Evolutionary conservation across 164 flowering plant species (phyloP).

Genomic region (Umbellularia californica): DNA sequence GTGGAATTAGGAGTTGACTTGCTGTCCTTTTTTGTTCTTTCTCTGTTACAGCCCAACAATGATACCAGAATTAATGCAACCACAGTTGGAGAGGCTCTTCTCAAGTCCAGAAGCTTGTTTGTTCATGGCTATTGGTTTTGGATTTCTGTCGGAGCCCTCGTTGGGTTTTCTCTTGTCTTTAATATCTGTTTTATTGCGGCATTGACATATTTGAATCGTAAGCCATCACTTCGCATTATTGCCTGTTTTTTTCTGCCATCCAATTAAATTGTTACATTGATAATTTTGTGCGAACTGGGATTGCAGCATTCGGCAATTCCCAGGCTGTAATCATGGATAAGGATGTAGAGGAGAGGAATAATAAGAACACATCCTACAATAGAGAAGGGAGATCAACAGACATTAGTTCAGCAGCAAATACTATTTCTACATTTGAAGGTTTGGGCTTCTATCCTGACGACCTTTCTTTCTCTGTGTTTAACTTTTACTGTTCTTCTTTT

Average conservation of each 20-base stretch:
- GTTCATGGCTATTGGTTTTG: constrained; percentile 45
- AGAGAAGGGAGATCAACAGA: constrained; percentile 8
- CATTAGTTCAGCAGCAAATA: constrained; percentile 19
- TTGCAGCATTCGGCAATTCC: constrained; percentile 36
- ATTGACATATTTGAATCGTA: constrained; percentile 46
- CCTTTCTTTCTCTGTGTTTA: neutral
- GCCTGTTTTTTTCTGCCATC: neutral
- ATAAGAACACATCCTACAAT: constrained; percentile 12
- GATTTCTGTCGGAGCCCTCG: constrained; percentile 51
- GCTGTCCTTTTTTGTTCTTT: neutral
- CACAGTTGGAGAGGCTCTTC: constrained; percentile 52
- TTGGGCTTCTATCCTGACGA: neutral
- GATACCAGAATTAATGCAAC: constrained; percentile 29
- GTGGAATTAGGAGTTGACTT: neutral
- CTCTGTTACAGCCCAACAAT: constrained; percentile 31
- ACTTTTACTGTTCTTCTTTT: neutral
- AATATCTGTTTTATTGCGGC: constrained; percentile 47
- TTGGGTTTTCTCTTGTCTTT: constrained; percentile 49
- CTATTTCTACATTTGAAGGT: constrained; percentile 16
- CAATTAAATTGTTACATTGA: constrained; percentile 1
- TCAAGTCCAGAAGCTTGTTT: constrained; percentile 44
- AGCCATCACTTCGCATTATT: constrained; percentile 14
- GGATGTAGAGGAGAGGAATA: constrained; percentile 17
- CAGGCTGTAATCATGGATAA: constrained; percentile 25
- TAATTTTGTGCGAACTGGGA: neutral